Evolutionary conservation across 2,329 filamentous ascomycete species (phyloP), one percentile per base, ranked within the genome.

Genomic region (Phymatotrichopsis omnivora): DNA sequence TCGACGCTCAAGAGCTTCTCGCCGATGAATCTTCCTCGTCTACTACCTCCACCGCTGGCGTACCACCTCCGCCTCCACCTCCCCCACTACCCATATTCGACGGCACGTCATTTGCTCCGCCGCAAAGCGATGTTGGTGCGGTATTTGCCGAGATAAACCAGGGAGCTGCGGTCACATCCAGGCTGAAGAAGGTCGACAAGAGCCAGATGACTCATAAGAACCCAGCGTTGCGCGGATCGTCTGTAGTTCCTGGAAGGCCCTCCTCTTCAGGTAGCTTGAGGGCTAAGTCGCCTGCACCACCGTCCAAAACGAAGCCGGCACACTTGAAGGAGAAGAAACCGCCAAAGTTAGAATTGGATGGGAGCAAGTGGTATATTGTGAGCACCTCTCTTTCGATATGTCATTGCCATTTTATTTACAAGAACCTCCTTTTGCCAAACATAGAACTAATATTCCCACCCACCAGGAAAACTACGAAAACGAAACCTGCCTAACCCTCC

Each of bases 151-250:
- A 95, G 56, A 69, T 98, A 42, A 96, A 96, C 67, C 80, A 82
- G 62, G 91, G 91, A 46, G 78, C 84, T 49, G 72, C 76, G n/a
- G 84, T 98, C 49, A 98, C 91, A 3, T 78, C 84, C 55, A 80
- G 83, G 24, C 72, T 98, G 27, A 82, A 83, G 56, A 98, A 95
- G 70, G 91, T 98, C 38, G 89, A 95, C 67, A 82, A 80, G 61
- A 91, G 83, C 42, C 74, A 96, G 64, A 95, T 95, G 89, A 98
- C 91, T 49, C 91, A 98, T 68, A 96, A 96, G 71, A 98, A 98
- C 66, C 91, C 91, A 11, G 76, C 79, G 7, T 71, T 98, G 47
- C 80, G 91, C 52, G 75, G 83, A 19, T 70, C 71, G 50, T 82
- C 83, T 10, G 73, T 76, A 2, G 84, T 89, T 3, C 72, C 82